Percentiles rank a stretch among this genome's conserved stretches.
Evolutionary conservation across 306 rosid genomes (phyloP).

Genomic region (Quercus variabilis): DNA sequence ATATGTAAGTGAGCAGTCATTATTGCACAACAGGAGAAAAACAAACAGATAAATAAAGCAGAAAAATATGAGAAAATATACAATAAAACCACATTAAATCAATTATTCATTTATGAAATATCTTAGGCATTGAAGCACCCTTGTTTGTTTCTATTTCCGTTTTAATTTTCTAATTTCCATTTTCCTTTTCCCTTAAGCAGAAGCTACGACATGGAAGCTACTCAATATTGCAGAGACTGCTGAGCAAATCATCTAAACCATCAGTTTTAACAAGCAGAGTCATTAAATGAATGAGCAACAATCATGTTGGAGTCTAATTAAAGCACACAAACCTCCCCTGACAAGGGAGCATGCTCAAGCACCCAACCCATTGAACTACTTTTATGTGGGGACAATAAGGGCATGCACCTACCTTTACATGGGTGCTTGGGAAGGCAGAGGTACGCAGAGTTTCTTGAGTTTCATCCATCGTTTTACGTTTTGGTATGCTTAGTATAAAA

Average conservation of each 20-base stretch:
- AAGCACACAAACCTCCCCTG: background rate
- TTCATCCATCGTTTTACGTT: conserved; percentile 79
- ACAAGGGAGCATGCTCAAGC: background rate
- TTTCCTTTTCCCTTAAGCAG: too few relatives aligned
- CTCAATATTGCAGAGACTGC: background rate
- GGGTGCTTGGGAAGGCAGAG: conserved; percentile 94
- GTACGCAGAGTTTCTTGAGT: conserved; percentile 93
- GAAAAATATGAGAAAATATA: background rate
- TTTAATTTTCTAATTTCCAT: too few relatives aligned
- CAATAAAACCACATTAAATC: background rate
- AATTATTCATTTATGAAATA: too few relatives aligned
- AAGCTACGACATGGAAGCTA: conserved; percentile 3
- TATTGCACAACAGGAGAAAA: background rate
- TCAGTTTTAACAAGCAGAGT: background rate
- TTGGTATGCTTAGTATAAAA: conserved; percentile 87
- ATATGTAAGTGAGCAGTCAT: conserved; percentile 7
- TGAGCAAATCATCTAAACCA: background rate
- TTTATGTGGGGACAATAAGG: background rate
- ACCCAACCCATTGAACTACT: background rate
- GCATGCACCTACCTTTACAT: conserved; percentile 65
- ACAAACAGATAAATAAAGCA: background rate
- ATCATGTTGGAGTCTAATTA: background rate
- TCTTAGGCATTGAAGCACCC: too few relatives aligned
- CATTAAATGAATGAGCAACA: background rate
- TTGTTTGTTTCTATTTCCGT: too few relatives aligned